Evolutionary conservation across 768 basidiomycete genomes (phyloP).

Genomic region (Vishniacozyma victoriae): DNA sequence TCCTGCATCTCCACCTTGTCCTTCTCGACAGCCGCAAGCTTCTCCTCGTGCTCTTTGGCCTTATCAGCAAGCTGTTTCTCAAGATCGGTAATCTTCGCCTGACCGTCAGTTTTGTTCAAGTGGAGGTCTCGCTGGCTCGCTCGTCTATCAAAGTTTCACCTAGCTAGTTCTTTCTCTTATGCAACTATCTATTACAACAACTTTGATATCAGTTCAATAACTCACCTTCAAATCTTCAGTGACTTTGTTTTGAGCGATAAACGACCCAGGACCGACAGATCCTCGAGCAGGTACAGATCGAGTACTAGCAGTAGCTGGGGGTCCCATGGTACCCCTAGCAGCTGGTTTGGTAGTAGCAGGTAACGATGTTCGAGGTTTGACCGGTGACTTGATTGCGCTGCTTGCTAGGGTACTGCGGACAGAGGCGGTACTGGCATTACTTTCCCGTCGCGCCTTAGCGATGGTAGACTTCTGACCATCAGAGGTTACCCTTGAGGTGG

Average conservation of each 20-base stretch:
- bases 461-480: too few relatives aligned
- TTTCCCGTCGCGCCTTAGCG: too few relatives aligned
- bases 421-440: too few relatives aligned
- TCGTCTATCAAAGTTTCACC: not conserved
- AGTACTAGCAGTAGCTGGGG: not conserved
- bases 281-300: constrained; percentile 4
- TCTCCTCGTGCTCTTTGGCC: constrained; percentile 11
- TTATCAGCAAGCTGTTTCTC: constrained; percentile 9
- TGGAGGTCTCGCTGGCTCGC: not conserved
- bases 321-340: not conserved
- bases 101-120: not conserved
- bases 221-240: constrained; percentile 14
- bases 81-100: constrained; percentile 7
- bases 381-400: too few relatives aligned
- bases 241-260: constrained; percentile 9
- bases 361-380: too few relatives aligned
- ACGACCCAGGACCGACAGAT: not conserved
- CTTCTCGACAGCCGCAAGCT: constrained; percentile 2
- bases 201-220: not conserved
- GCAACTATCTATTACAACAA: not conserved
- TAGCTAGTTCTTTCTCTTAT: not conserved
- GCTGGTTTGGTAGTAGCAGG: not conserved
- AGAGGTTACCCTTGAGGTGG: too few relatives aligned
- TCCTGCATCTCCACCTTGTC: constrained; percentile 19
- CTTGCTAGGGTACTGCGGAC: not conserved